phyloP scores from a whole-genome alignment of 345 rosid genomes.

The Rhizophora mangle region DNA sequence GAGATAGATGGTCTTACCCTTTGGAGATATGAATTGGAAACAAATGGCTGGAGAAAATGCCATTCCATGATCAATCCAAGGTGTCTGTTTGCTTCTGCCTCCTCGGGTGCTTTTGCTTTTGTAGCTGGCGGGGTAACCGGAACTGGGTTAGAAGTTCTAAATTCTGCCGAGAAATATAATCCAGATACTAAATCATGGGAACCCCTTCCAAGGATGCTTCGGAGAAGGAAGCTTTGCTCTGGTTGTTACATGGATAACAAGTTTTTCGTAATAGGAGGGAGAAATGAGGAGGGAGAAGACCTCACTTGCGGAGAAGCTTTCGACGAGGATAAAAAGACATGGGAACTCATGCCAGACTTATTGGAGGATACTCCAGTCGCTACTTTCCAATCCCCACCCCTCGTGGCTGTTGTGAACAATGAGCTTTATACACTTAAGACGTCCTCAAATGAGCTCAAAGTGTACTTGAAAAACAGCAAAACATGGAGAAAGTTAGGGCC shows the following conservation, averaged over 20 bases:
- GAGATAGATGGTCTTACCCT: slow-evolving; percentile 50
- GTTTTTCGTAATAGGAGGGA: slow-evolving; percentile 77
- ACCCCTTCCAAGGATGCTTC: slow-evolving; percentile 49
- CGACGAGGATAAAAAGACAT: slow-evolving; percentile 43
- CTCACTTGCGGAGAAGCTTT: slow-evolving; percentile 77
- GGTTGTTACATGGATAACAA: slow-evolving; percentile 75
- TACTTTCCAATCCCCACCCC: slow-evolving; percentile 69
- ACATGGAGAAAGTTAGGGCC: slow-evolving; percentile 70
- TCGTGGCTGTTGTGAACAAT: slow-evolving; percentile 64
- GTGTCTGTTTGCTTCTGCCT: slow-evolving; percentile 78
- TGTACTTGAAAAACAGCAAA: slow-evolving; percentile 54
- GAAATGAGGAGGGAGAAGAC: slow-evolving; percentile 40
- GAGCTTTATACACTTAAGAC: slow-evolving; percentile 72
- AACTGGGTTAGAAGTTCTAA: slow-evolving; percentile 37
- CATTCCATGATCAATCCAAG: slow-evolving; percentile 65
- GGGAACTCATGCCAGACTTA: slow-evolving; percentile 64
- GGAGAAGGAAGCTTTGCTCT: slow-evolving; percentile 50
- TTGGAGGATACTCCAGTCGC: slow-evolving; percentile 46
- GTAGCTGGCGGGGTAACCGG: slow-evolving; percentile 74
- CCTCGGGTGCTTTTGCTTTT: slow-evolving; percentile 52
- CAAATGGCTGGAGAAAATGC: slow-evolving; percentile 69
- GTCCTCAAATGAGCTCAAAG: slow-evolving; percentile 56
- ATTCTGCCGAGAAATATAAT: slow-evolving; percentile 65
- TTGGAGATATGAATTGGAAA: slow-evolving; percentile 75
- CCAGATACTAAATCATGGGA: slow-evolving; percentile 68